Conservation (phyloP, 2,329 filamentous ascomycete species). For the Fusarium metavorans region DNA sequence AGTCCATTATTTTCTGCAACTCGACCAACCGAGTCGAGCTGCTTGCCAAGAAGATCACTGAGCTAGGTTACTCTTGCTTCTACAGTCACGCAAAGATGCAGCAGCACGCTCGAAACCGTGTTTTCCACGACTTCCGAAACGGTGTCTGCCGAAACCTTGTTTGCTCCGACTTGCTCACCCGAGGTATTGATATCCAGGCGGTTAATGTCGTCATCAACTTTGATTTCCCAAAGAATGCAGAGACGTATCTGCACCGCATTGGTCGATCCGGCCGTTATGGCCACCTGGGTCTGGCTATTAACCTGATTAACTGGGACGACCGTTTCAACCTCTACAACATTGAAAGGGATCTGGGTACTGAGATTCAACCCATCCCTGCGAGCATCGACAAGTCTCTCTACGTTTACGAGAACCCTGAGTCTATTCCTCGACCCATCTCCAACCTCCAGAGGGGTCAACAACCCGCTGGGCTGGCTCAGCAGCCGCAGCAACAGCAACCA, state of each 20-base stretch:
- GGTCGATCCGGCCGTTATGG: slow-evolving; percentile 97
- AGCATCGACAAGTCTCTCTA: slow-evolving; percentile 98
- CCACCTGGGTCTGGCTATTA: slow-evolving; percentile 96
- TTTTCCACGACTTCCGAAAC: slow-evolving; percentile 99
- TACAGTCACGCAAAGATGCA: slow-evolving; percentile 99
- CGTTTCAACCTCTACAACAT: slow-evolving; percentile 99
- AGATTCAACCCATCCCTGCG: slow-evolving; percentile 95
- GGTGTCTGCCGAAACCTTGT: slow-evolving; percentile 98
- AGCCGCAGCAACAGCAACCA: slow-evolving; percentile 42
- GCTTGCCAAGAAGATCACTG: slow-evolving; percentile 98
- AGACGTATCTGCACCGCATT: slow-evolving; percentile 98
- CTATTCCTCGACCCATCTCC: slow-evolving; percentile 84
- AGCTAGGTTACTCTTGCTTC: slow-evolving; percentile 98
- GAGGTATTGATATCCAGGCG: slow-evolving; percentile 99
- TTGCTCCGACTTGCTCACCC: slow-evolving; percentile 95
- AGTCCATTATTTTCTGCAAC: slow-evolving; percentile 99
- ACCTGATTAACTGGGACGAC: slow-evolving; percentile 99
- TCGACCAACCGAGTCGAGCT: slow-evolving; percentile 98
- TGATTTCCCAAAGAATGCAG: slow-evolving; percentile 98
- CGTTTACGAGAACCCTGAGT: slow-evolving; percentile 96
- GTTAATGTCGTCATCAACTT: slow-evolving; percentile 99
- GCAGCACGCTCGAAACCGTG: slow-evolving; percentile 95
- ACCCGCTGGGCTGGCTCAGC: slow-evolving; percentile 45
- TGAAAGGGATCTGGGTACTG: slow-evolving; percentile 94
- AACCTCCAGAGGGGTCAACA: slow-evolving; percentile 55